Percentiles rank a stretch among this genome's conserved stretches.
phyloP scores from a whole-genome alignment of 495 filamentous ascomycete species.

The Neurospora sp. region DNA sequence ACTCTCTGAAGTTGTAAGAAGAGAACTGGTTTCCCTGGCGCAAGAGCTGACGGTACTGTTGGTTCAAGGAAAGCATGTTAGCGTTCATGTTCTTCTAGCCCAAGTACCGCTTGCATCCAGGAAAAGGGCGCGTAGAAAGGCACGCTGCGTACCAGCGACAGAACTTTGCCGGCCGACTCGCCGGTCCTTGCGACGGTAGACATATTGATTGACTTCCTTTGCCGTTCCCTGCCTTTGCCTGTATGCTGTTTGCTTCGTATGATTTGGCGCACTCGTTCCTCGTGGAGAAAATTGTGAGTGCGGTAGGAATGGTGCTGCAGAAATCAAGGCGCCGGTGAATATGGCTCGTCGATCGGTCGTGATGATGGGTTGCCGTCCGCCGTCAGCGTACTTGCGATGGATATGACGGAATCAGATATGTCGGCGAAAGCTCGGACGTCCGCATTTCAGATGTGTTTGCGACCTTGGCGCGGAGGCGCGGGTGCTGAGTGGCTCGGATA shows the following conservation, averaged over 20 bases:
- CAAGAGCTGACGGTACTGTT: slow-evolving; percentile 82
- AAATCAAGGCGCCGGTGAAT: background rate
- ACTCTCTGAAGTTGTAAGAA: slow-evolving; percentile 94
- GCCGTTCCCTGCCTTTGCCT: background rate
- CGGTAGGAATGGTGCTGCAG: background rate
- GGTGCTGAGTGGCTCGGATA: background rate
- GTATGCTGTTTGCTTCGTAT: background rate
- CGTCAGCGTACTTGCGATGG: background rate
- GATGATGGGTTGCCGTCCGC: background rate
- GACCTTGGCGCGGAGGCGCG: background rate
- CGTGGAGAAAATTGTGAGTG: background rate
- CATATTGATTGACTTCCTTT: slow-evolving; percentile 22
- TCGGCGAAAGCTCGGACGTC: background rate
- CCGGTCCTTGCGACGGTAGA: slow-evolving; percentile 40
- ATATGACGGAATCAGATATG: background rate
- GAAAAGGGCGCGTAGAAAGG: background rate
- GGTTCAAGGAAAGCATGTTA: background rate
- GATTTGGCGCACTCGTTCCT: background rate
- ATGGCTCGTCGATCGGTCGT: background rate
- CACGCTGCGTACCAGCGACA: slow-evolving; percentile 51
- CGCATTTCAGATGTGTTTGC: background rate
- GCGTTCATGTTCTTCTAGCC: background rate
- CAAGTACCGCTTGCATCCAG: background rate
- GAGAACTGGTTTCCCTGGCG: slow-evolving; percentile 82
- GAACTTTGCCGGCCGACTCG: slow-evolving; percentile 58